These are phyloP conservation scores for Dendryphion nanum DNA, from an alignment of 2,329 filamentous ascomycete genomes.

Conservation along the genomic window DNA sequence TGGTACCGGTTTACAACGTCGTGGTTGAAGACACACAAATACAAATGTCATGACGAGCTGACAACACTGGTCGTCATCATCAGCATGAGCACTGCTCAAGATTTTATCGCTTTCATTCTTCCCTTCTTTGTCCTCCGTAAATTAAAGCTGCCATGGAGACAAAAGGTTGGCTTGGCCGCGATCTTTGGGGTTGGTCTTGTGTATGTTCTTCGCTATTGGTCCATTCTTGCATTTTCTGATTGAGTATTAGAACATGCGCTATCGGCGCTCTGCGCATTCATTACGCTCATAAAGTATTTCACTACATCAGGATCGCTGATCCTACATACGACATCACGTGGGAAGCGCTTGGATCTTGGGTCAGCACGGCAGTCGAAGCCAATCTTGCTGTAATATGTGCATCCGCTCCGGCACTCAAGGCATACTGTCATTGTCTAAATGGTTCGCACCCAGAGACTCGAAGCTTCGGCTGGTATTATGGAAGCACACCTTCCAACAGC, in stretches of 20 bases:
- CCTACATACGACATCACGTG: constrained; percentile 42
- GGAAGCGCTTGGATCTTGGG: constrained; percentile 38
- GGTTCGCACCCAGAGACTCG: too few species aligned
- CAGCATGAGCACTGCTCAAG: constrained; percentile 38
- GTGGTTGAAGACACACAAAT: constrained; percentile 30
- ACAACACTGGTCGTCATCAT: constrained; percentile 40
- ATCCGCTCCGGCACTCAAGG: constrained; percentile 43
- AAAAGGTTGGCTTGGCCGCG: constrained; percentile 30
- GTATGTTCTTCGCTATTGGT: constrained; percentile 39
- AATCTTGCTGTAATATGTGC: constrained; percentile 44
- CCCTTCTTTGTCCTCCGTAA: constrained; percentile 28
- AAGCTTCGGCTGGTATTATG: too few species aligned
- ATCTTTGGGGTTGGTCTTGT: constrained; percentile 43
- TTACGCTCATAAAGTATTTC: constrained; percentile 34
- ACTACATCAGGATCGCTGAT: constrained; percentile 9
- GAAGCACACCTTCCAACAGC: too few species aligned
- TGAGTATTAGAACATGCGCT: constrained; percentile 37
- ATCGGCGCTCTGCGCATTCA: constrained; percentile 39
- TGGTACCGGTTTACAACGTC: constrained; percentile 38
- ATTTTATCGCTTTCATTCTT: constrained; percentile 30
- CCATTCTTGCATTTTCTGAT: constrained; percentile 38
- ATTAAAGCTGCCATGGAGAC: constrained; percentile 29
- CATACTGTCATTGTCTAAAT: constrained; percentile 40
- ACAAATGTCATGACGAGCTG: constrained; percentile 39
- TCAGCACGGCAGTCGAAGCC: constrained; percentile 43